These are phyloP conservation scores for Lichtheimia hyalospora DNA, from an alignment of 371 early-diverging fungal genomes.

Conservation along the genomic window DNA sequence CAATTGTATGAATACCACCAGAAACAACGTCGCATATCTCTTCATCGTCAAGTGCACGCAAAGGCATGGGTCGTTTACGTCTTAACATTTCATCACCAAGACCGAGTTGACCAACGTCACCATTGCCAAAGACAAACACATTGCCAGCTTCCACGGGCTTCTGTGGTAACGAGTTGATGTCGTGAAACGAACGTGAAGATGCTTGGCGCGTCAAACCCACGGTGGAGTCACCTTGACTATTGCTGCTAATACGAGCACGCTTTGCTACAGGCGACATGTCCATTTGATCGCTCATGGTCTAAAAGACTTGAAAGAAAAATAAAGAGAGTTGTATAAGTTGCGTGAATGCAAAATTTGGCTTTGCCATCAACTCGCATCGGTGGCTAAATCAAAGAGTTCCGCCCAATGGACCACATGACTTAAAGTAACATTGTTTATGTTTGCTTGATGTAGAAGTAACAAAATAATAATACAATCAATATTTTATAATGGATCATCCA, in stretches of 20 bases:
- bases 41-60: conserved; percentile 62
- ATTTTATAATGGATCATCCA: too few species aligned
- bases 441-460: too few species aligned
- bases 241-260: conserved; percentile 1
- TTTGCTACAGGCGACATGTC: conserved; percentile 6
- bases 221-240: not conserved
- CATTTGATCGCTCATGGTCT: conserved; percentile 7
- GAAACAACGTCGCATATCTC: conserved; percentile 78
- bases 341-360: not conserved
- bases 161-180: conserved; percentile 18
- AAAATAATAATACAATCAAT: too few species aligned
- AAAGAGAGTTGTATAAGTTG: not conserved
- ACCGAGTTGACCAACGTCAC: conserved; percentile 97
- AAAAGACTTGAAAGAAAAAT: not conserved
- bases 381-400: too few species aligned
- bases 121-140: conserved; percentile 92
- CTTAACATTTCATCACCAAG: conserved; percentile 79
- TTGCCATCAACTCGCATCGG: too few species aligned
- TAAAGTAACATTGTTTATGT: too few species aligned
- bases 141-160: conserved; percentile 50
- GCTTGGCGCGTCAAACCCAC: not conserved
- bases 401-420: too few species aligned
- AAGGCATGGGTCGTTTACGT: conserved; percentile 72
- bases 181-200: conserved; percentile 3
- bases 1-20: conserved; percentile 91